These are phyloP conservation scores for Hypoxylon sp. DNA, from an alignment of 2,329 filamentous ascomycete species.

Conservation along the genomic window DNA sequence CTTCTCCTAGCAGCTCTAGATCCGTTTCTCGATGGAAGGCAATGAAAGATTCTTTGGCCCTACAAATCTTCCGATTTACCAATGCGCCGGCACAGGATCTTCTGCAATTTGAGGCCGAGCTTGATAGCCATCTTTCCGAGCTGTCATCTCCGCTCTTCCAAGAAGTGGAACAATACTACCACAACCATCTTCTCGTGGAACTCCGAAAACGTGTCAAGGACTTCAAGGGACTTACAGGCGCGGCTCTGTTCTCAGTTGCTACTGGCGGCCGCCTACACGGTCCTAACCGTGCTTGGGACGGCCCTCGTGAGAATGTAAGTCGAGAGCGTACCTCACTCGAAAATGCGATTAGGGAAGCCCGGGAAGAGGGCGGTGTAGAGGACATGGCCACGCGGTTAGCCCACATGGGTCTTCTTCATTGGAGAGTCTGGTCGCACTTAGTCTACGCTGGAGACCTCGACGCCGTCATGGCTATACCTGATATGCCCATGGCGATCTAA, in stretches of 20 bases:
- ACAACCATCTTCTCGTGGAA: slow-evolving; percentile 64
- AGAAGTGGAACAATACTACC: slow-evolving; percentile 66
- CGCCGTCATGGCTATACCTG: slow-evolving; percentile 44
- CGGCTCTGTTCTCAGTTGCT: slow-evolving; percentile 69
- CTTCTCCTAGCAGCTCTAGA: slow-evolving; percentile 60
- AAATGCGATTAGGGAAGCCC: slow-evolving; percentile 58
- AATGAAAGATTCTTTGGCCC: slow-evolving; percentile 67
- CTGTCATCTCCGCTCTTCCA: slow-evolving; percentile 62
- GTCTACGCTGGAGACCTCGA: slow-evolving; percentile 70
- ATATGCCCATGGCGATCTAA: slow-evolving; percentile 50
- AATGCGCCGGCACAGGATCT: slow-evolving; percentile 66
- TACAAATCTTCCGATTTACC: slow-evolving; percentile 72
- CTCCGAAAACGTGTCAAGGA: slow-evolving; percentile 66
- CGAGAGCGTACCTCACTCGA: slow-evolving; percentile 51
- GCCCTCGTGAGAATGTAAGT: slow-evolving; percentile 48
- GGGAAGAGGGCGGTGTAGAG: slow-evolving; percentile 69
- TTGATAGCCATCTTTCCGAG: slow-evolving; percentile 62
- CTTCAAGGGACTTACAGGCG: slow-evolving; percentile 67
- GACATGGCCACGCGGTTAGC: slow-evolving; percentile 84
- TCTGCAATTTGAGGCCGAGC: slow-evolving; percentile 64
- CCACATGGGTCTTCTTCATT: slow-evolving; percentile 88
- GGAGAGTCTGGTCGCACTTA: slow-evolving; percentile 87
- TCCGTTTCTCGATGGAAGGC: slow-evolving; percentile 66
- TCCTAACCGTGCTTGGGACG: slow-evolving; percentile 57
- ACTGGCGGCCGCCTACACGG: slow-evolving; percentile 65